Evolutionary conservation across 2,329 filamentous ascomycete species (phyloP).

Genomic region (Alternaria gaisen): DNA sequence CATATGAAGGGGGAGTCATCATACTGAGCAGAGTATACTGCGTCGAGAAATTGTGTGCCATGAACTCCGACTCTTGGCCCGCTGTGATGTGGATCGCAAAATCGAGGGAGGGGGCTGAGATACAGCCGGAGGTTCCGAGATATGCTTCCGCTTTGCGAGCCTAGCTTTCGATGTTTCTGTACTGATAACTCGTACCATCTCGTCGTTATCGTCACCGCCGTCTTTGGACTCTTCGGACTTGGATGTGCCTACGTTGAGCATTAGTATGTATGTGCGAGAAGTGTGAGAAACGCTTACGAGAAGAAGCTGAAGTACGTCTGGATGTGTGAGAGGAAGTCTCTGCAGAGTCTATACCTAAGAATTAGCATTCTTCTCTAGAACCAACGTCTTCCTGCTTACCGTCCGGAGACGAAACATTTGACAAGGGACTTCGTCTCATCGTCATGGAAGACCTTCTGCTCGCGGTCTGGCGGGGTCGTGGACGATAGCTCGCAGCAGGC

Average conservation of each 20-base stretch:
- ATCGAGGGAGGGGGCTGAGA: not conserved
- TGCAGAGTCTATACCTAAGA: slow-evolving; percentile 8
- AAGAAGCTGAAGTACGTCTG: slow-evolving; percentile 17
- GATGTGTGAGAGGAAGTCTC: slow-evolving; percentile 17
- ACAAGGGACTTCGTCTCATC: slow-evolving; percentile 27
- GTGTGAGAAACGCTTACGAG: slow-evolving; percentile 6
- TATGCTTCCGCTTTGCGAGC: slow-evolving; percentile 2
- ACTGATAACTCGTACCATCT: slow-evolving; percentile 11
- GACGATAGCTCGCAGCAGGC: slow-evolving; percentile 11
- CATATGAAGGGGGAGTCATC: not conserved
- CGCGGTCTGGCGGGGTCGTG: slow-evolving; percentile 9
- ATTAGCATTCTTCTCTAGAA: not conserved
- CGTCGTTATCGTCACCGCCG: slow-evolving; percentile 6
- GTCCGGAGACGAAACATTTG: slow-evolving; percentile 21
- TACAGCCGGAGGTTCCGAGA: not conserved
- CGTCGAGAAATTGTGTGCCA: slow-evolving; percentile 14
- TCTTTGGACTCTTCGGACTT: slow-evolving; percentile 9
- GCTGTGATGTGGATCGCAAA: slow-evolving; percentile 9
- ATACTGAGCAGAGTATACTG: slow-evolving; percentile 21
- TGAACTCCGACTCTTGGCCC: slow-evolving; percentile 10
- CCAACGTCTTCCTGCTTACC: slow-evolving; percentile 3
- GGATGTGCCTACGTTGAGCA: slow-evolving; percentile 7
- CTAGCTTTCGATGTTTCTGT: not conserved
- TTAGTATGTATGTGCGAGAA: not conserved
- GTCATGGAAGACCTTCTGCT: slow-evolving; percentile 26